phyloP scores from a whole-genome alignment of 192 early-diverging fungal genomes.

The Backusella luteola region DNA sequence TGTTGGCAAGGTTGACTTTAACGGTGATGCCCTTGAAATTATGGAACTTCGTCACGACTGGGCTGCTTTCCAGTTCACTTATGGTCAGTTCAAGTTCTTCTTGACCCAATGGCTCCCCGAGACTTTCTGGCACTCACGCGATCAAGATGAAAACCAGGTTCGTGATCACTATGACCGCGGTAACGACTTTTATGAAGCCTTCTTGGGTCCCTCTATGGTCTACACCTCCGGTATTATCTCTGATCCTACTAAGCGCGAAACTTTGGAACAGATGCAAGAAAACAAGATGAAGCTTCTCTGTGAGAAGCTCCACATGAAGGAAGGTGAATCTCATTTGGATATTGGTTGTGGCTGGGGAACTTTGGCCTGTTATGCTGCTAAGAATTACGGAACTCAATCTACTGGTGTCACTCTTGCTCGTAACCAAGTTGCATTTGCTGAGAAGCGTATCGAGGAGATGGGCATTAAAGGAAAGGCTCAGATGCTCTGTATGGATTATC shows the following conservation, averaged over 20 bases:
- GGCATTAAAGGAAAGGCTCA: conserved; percentile 78
- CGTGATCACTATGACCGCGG: conserved; percentile 98
- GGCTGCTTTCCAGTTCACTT: conserved; percentile 83
- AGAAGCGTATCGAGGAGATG: conserved; percentile 75
- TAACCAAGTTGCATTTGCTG: conserved; percentile 92
- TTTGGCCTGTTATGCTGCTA: conserved; percentile 83
- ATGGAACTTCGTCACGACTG: conserved; percentile 95
- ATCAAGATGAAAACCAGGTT: conserved; percentile 98
- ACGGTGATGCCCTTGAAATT: conserved; percentile 79
- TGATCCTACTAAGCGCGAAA: conserved; percentile 70
- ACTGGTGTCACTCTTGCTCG: conserved; percentile 91
- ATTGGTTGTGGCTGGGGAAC: conserved; percentile 99
- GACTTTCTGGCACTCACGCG: conserved; percentile 93
- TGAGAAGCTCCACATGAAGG: conserved; percentile 80
- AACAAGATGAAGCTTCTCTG: conserved; percentile 94
- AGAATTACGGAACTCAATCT: conserved; percentile 85
- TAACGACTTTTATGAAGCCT: conserved; percentile 96
- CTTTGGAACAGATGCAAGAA: conserved; percentile 92
- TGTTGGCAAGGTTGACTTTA: conserved; percentile 93
- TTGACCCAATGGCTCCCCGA: conserved; percentile 96
- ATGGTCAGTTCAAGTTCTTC: conserved; percentile 90
- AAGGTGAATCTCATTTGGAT: conserved; percentile 89
- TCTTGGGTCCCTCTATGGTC: conserved; percentile 92
- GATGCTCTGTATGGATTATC: conserved; percentile 95
- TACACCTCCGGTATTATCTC: conserved; percentile 95